phyloP scores from a whole-genome alignment of 1,139 yeast species.

The Casaregolazyma lundiana region DNA sequence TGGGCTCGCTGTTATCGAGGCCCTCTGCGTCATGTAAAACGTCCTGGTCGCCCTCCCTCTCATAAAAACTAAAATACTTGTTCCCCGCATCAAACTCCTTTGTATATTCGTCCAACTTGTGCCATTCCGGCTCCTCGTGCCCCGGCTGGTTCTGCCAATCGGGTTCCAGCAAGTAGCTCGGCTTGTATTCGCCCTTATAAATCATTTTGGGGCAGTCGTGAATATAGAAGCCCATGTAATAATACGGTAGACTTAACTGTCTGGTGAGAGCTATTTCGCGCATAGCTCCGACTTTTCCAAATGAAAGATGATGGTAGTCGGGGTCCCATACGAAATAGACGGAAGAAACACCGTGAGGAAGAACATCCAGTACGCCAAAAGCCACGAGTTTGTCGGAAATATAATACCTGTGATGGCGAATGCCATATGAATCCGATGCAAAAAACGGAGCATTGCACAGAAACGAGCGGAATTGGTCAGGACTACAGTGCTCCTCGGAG shows the following conservation, averaged over 20 bases:
- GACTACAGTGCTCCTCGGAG: slow-evolving; percentile 42
- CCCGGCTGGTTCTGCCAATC: slow-evolving; percentile 12
- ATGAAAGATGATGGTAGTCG: slow-evolving; percentile 59
- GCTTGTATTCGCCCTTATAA: slow-evolving; percentile 63
- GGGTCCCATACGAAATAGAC: slow-evolving; percentile 92
- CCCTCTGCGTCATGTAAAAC: slow-evolving; percentile 2
- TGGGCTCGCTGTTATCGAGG: slow-evolving; percentile 5
- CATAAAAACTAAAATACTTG: slow-evolving; percentile 7
- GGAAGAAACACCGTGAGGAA: slow-evolving; percentile 75
- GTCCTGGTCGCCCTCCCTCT: not conserved
- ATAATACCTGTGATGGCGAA: slow-evolving; percentile 69
- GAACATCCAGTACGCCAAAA: slow-evolving; percentile 68
- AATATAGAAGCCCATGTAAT: slow-evolving; percentile 70
- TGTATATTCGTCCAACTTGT: slow-evolving; percentile 14
- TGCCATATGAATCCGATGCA: slow-evolving; percentile 16
- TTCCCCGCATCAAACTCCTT: slow-evolving; percentile 13
- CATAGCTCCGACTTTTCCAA: slow-evolving; percentile 76
- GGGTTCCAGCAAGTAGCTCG: slow-evolving; percentile 36
- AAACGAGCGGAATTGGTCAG: slow-evolving; percentile 53
- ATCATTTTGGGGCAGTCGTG: slow-evolving; percentile 78
- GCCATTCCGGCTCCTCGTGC: slow-evolving; percentile 13
- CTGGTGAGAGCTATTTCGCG: slow-evolving; percentile 55
- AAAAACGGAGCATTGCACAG: slow-evolving; percentile 66
- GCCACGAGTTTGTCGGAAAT: slow-evolving; percentile 62
- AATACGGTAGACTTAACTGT: slow-evolving; percentile 42